Conservation (phyloP, 129 eudicot species). For the Chrysanthemum lavandulifolium region DNA sequence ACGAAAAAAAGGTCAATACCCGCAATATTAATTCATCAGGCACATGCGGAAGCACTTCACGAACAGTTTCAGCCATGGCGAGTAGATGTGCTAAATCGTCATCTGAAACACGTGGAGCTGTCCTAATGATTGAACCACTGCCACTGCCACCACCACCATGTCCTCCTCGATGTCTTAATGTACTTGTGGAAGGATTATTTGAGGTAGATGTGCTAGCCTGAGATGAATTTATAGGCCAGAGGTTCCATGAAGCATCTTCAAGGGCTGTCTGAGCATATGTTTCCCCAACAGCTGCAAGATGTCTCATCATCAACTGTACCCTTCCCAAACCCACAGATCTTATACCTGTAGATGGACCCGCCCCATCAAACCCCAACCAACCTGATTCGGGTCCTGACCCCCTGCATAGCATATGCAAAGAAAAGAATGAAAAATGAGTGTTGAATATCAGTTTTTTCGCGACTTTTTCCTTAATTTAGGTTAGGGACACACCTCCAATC, state of each 20-base stretch:
- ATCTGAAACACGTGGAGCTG: slow-evolving; percentile 51
- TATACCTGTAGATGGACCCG: slow-evolving; percentile 70
- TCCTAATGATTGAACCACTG: slow-evolving; percentile 47
- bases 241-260: slow-evolving; percentile 81
- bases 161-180: slow-evolving; percentile 43
- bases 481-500: slow-evolving; percentile 67
- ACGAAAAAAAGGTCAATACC: slow-evolving; percentile 37
- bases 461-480: neutral
- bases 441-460: too few relatives aligned
- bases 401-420: slow-evolving; percentile 40
- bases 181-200: slow-evolving; percentile 47
- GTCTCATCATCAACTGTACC: slow-evolving; percentile 99
- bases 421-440: too few relatives aligned
- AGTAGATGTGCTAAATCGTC: slow-evolving; percentile 65
- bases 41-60: slow-evolving; percentile 93
- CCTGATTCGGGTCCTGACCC: slow-evolving; percentile 60
- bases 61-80: slow-evolving; percentile 93
- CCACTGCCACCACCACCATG: slow-evolving; percentile 38
- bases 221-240: slow-evolving; percentile 60
- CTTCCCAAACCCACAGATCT: slow-evolving; percentile 74
- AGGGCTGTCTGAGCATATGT: slow-evolving; percentile 86
- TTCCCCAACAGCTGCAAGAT: slow-evolving; percentile 98
- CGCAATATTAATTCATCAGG: slow-evolving; percentile 91
- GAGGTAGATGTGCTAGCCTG: slow-evolving; percentile 14
- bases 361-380: slow-evolving; percentile 88